Evolutionary conservation across 805 yeast genomes (phyloP).

Genomic region (Candida suzukii): DNA sequence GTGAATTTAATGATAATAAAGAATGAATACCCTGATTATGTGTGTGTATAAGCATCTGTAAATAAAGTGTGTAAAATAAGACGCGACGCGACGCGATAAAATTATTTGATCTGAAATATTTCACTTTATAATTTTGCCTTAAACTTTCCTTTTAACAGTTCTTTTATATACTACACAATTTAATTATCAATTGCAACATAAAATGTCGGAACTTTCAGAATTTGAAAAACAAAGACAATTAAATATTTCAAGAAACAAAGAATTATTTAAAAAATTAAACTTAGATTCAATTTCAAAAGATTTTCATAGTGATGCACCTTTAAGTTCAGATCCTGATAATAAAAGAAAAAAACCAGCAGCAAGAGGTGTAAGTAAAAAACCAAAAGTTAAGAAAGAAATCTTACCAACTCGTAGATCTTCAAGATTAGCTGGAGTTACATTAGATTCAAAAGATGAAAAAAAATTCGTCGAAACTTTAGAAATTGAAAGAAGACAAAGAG

Average conservation of each 20-base stretch:
- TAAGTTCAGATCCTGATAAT: slow-evolving; percentile 3
- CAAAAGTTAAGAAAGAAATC: slow-evolving; percentile 20
- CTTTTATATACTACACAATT: too few species aligned
- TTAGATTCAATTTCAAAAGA: slow-evolving; percentile 51
- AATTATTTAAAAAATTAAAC: slow-evolving; percentile 63
- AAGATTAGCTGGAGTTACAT: slow-evolving; percentile 60
- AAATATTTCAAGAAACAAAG: slow-evolving; percentile 79
- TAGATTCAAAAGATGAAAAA: slow-evolving; percentile 38
- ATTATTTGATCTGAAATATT: too few species aligned
- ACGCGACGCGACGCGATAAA: too few species aligned
- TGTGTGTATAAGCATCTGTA: too few species aligned
- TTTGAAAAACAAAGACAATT: slow-evolving; percentile 68
- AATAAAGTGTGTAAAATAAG: too few species aligned
- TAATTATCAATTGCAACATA: too few species aligned
- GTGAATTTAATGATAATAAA: too few species aligned
- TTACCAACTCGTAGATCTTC: slow-evolving; percentile 71
- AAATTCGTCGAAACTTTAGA: slow-evolving; percentile 30
- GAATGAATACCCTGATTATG: too few species aligned
- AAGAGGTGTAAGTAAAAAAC: slow-evolving; percentile 11
- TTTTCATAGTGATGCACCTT: slow-evolving; percentile 37
- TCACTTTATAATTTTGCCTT: too few species aligned
- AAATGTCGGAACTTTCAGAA: slow-evolving; percentile 38
- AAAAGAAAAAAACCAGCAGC: slow-evolving; percentile 7
- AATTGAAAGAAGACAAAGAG: slow-evolving; percentile 27
- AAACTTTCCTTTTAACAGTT: too few species aligned